phyloP scores from a whole-genome alignment of 805 yeast species.

The Starmerella floricola region DNA sequence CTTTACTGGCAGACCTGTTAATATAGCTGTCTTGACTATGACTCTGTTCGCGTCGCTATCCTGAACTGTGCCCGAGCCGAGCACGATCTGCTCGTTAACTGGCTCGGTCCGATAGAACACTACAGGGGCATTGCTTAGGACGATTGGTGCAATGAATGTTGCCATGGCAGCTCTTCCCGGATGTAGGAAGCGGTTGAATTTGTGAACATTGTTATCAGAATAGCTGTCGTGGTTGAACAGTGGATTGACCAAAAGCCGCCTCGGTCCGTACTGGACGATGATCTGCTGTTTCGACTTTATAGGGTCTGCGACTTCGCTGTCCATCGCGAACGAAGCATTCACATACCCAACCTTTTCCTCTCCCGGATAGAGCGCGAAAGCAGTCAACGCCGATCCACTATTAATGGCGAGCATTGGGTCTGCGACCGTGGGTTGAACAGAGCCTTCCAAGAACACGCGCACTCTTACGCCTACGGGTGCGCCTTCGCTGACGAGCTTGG shows the following conservation, averaged over 20 bases:
- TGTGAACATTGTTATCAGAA: slow-evolving; percentile 74
- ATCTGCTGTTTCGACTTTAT: slow-evolving; percentile 71
- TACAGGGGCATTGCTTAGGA: slow-evolving; percentile 51
- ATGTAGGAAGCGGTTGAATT: slow-evolving; percentile 71
- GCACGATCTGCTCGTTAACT: slow-evolving; percentile 34
- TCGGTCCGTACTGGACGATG: slow-evolving; percentile 84
- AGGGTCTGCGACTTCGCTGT: slow-evolving; percentile 84
- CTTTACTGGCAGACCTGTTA: slow-evolving; percentile 92
- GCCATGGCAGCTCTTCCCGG: slow-evolving; percentile 66
- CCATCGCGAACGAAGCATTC: slow-evolving; percentile 68
- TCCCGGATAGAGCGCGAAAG: slow-evolving; percentile 67
- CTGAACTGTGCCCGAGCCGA: slow-evolving; percentile 84
- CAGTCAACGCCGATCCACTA: slow-evolving; percentile 27
- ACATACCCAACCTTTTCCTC: slow-evolving; percentile 80
- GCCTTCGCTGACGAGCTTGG: slow-evolving; percentile 36
- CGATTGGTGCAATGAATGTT: slow-evolving; percentile 76
- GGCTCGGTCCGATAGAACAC: slow-evolving; percentile 26
- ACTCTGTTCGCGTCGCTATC: slow-evolving; percentile 77
- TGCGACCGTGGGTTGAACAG: not conserved
- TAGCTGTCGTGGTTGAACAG: slow-evolving; percentile 62
- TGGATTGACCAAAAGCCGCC: slow-evolving; percentile 75
- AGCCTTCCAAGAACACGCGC: slow-evolving; percentile 37
- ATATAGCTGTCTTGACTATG: slow-evolving; percentile 71
- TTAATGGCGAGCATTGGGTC: slow-evolving; percentile 32
- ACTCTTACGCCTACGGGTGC: slow-evolving; percentile 57